Evolutionary conservation across 2,329 filamentous ascomycete genomes (phyloP).

Genomic region (Penicillium freii): DNA sequence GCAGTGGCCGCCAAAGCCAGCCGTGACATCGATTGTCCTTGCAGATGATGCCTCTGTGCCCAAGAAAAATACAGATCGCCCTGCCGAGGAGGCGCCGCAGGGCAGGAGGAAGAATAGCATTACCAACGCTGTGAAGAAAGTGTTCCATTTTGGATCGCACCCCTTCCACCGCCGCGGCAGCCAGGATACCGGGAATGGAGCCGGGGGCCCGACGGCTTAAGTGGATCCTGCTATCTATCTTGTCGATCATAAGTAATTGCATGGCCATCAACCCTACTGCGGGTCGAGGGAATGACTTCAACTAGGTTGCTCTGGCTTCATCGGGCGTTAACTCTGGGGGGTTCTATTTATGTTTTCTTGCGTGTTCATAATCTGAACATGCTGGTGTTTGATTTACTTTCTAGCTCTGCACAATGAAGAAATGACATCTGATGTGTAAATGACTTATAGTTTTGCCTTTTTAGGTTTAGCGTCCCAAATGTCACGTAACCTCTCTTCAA

Average conservation of each 20-base stretch:
- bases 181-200: constrained; percentile 13
- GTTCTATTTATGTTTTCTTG: neutral
- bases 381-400: constrained; percentile 2
- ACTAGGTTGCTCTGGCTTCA: neutral
- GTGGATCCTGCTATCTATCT: neutral
- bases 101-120: constrained; percentile 35
- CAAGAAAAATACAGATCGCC: constrained; percentile 14
- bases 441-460: no score
- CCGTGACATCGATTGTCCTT: constrained; percentile 32
- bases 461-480: no score
- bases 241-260: constrained; percentile 6
- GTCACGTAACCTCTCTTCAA: no score
- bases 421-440: neutral
- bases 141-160: constrained; percentile 36
- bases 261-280: neutral
- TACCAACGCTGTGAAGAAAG: constrained; percentile 43
- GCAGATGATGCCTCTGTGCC: constrained; percentile 29
- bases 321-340: constrained; percentile 5
- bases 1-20: constrained; percentile 77
- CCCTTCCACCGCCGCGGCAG: constrained; percentile 40
- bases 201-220: constrained; percentile 5
- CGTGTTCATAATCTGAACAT: constrained; percentile 7
- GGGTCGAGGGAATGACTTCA: neutral
- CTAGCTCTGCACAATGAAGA: constrained; percentile 2
- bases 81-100: constrained; percentile 18